Base-by-base conservation (phyloP, 345 rosid genomes). In the Arabis hirsuta region DNA sequence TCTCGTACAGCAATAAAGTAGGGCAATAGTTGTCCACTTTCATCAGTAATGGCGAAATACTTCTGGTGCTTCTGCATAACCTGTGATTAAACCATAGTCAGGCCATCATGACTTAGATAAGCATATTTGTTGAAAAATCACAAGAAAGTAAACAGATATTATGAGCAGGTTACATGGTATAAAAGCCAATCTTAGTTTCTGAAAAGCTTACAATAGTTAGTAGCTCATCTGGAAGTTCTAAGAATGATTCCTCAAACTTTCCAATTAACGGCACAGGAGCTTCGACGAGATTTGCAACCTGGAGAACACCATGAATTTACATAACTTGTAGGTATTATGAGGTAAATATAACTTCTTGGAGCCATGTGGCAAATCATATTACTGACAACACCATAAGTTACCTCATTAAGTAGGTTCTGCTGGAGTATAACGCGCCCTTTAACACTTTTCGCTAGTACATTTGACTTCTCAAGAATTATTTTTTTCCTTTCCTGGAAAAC, bases 1-100 rank as follows among this genome's bases (percentile, higher is more conserved):
- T 54, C 78, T 59, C 88, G 80, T 78, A 94, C 96, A 65, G 96
- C 85, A 78, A 94, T 88, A 79, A 94, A 94, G 79, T 83, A 84
- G 57, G 97, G 98, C 75, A 91, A 73, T 73, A 94, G 84, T 76
- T 69, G 76, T 76, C 97, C 96, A 64, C 45, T 74, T 68, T 78
- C 86, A 81, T 90, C 87, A 42, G 78, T 82, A 54, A 93, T 12
- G 32, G 97, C 84, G 71, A 93, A 87, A 82, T 90, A 93, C 79
- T 90, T 93, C 82, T 93, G 98, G 76, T 93, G 97, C 82, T 93
- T 90, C 83, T 86, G 93, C 98, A 93, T 90, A 55, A 93, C 98
- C 98, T 90, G 54, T 36, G 62, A 36, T 55, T 55, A 56, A 54
- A 66, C 50, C 61, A 77, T 12, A 76, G 10, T 7, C 48, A 55